Conservation (phyloP, 257 asterid genomes). For the Solanum sparsipilum region DNA sequence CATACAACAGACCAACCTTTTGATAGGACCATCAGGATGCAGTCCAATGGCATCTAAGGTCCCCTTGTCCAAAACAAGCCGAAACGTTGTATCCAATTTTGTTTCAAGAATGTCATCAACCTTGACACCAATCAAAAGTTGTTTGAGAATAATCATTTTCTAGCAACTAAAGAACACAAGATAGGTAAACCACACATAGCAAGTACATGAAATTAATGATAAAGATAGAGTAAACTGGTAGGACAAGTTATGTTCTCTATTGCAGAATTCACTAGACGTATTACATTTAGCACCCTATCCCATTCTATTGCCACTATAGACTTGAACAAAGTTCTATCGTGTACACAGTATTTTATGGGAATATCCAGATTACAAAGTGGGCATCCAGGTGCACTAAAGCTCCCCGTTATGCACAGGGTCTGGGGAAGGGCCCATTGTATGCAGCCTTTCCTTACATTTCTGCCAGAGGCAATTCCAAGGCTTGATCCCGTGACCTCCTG, state of each 20-base stretch:
- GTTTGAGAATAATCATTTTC: not conserved
- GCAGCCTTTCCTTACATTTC: too few species aligned
- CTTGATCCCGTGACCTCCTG: too few species aligned
- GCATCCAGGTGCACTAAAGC: too few species aligned
- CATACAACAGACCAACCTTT: slow-evolving; percentile 41
- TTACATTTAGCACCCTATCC: not conserved
- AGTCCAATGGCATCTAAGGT: slow-evolving; percentile 95
- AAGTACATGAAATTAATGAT: not conserved
- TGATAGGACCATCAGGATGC: slow-evolving; percentile 95
- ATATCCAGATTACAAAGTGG: not conserved
- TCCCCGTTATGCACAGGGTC: too few species aligned
- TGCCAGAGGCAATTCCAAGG: too few species aligned
- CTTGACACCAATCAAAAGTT: slow-evolving; percentile 28
- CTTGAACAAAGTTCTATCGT: not conserved
- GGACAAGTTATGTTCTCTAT: not conserved
- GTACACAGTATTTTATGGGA: not conserved
- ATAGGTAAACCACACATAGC: not conserved
- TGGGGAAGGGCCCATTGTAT: too few species aligned
- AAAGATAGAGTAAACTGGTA: not conserved
- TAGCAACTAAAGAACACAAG: not conserved
- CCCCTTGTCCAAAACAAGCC: slow-evolving; percentile 88
- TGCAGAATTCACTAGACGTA: not conserved
- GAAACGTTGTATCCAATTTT: slow-evolving; percentile 66
- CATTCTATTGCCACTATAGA: not conserved
- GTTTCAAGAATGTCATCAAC: slow-evolving; percentile 92